phyloP scores from a whole-genome alignment of 106 monocot genomes.

The Dendrobium chrysotoxum region DNA sequence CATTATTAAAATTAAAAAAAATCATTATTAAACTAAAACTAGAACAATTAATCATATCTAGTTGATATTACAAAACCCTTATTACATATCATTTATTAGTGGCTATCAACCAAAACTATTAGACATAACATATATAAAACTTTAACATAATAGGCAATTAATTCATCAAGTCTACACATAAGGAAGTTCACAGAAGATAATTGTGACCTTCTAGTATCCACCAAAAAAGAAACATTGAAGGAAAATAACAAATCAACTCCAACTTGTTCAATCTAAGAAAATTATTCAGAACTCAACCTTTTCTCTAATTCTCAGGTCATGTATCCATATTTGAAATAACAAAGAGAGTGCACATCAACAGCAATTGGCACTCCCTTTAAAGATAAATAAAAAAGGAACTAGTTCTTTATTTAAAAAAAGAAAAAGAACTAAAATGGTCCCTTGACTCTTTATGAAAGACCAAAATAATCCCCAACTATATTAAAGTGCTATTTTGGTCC shows the following conservation, averaged over 20 bases:
- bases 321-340: too few species aligned
- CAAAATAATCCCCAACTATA: too few species aligned
- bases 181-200: not conserved
- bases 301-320: not conserved
- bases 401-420: not conserved
- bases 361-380: not conserved
- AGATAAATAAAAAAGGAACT: not conserved
- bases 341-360: not conserved
- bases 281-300: not conserved
- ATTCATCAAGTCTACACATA: not conserved
- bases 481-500: too few species aligned
- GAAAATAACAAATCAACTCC: not conserved
- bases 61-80: not conserved
- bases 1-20: not conserved
- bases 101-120: not conserved
- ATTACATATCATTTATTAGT: not conserved
- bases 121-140: not conserved
- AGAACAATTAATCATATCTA: not conserved
- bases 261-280: not conserved
- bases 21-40: not conserved
- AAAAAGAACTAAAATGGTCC: too few species aligned
- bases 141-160: not conserved
- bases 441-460: too few species aligned
- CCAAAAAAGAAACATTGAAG: not conserved
- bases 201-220: not conserved